Base-by-base conservation (phyloP, 2,329 filamentous ascomycete genomes). In the Hypoxylon sp. region DNA sequence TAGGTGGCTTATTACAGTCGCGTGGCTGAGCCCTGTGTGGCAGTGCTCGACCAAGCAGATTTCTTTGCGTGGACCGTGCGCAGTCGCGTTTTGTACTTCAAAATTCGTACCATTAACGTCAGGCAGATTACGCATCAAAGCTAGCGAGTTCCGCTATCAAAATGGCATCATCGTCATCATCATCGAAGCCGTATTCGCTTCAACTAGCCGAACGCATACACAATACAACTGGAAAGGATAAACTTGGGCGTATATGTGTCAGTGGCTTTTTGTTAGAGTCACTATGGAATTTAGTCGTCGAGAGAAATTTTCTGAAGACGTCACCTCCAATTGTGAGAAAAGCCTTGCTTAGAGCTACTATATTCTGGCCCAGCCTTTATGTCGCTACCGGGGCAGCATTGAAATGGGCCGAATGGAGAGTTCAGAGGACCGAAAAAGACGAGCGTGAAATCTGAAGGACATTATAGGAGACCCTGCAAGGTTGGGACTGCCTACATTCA, bases 361-460 rank as follows among this genome's bases (percentile, higher is more conserved):
- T 65, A 6, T 63, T 60, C 30, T 75, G 73, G 72, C 67, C 74
- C 1, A 13, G 25, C 9, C 0, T 74, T 21, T 75, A 67, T 46
- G 7, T 69, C n/a, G 61, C 28, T 10, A 74, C 68, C 28, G 50
- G 30, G 5, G 50, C 63, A 19, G 28, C 55, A 17, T 34, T 76
- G 36, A 64, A 60, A 36, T 76, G 75, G 74, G 74, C 74, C n/a
- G 69, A 72, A 38, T 63, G 67, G 65, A 70, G 38, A 60, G 68
- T 73, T 23, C 21, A 21, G 10, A 58, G 53, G 41, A 57, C 51
- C 23, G 57, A 58, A 19, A 50, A 52, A 50, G 55, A 49, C n/a
- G 36, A 48, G 14, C 53, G 48, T 30, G 38, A 59, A 53, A 56
- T 49, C 23, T 21, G 45, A 49, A 52, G 38, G 11, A 19, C 34